phyloP scores from a whole-genome alignment of 1,139 yeast genomes.

The Starmera stellimalicola region DNA sequence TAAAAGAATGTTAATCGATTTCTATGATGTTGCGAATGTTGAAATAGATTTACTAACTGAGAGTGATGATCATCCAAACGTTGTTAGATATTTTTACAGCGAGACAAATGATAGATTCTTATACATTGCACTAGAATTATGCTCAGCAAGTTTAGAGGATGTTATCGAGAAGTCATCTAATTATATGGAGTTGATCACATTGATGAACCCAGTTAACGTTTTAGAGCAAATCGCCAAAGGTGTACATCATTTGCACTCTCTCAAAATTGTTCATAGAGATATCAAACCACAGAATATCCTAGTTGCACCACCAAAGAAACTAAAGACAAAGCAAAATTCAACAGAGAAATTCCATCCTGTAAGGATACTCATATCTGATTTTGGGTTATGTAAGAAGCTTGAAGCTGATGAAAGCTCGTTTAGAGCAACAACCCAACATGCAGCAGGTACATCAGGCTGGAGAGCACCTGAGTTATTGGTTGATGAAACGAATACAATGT shows the following conservation, averaged over 20 bases:
- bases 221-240: constrained; percentile 79
- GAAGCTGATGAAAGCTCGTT: constrained; percentile 92
- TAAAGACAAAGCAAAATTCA: constrained; percentile 15
- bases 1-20: constrained; percentile 85
- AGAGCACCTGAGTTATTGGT: constrained; percentile 86
- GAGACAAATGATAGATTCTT: constrained; percentile 80
- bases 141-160: constrained; percentile 85
- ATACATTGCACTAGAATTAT: constrained; percentile 87
- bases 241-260: constrained; percentile 73
- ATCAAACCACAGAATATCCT: constrained; percentile 92
- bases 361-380: constrained; percentile 81
- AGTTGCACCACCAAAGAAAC: constrained; percentile 59
- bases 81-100: constrained; percentile 84
- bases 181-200: constrained; percentile 24
- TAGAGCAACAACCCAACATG: constrained; percentile 83
- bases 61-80: constrained; percentile 95
- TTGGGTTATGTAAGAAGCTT: constrained; percentile 86
- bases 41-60: constrained; percentile 84
- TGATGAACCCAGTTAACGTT: constrained; percentile 43
- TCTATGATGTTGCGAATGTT: constrained; percentile 92
- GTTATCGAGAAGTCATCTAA: constrained; percentile 47
- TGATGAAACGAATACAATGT: constrained; percentile 21
- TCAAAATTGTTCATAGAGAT: constrained; percentile 93
- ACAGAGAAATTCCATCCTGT: constrained; percentile 27
- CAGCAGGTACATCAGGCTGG: constrained; percentile 98